Evolutionary conservation across 2,329 filamentous ascomycete genomes (phyloP).

Genomic region (Alternaria tenuissima): DNA sequence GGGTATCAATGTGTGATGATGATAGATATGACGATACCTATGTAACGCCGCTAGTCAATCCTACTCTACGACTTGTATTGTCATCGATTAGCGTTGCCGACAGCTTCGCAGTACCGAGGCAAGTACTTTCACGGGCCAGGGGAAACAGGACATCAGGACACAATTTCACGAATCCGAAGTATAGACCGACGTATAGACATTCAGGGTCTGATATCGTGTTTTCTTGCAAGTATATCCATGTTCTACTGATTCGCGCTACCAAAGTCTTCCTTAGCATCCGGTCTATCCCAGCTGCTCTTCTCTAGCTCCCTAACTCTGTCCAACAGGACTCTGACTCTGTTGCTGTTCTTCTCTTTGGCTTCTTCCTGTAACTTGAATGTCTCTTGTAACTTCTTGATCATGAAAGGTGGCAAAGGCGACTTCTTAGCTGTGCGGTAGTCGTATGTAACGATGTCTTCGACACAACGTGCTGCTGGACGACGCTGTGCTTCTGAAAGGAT

Average conservation of each 20-base stretch:
- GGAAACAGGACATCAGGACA: background rate
- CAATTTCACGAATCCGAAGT: background rate
- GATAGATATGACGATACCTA: slow-evolving; percentile 5
- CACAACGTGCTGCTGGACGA: slow-evolving; percentile 74
- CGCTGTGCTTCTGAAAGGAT: slow-evolving; percentile 80
- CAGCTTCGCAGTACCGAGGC: slow-evolving; percentile 1
- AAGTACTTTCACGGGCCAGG: background rate
- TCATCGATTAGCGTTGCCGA: background rate
- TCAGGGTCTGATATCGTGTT: background rate
- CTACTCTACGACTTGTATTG: slow-evolving; percentile 6
- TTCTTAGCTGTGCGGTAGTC: slow-evolving; percentile 71
- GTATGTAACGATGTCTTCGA: slow-evolving; percentile 82
- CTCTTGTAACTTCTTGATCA: slow-evolving; percentile 66
- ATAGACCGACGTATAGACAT: background rate
- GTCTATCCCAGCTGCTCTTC: slow-evolving; percentile 75
- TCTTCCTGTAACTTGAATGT: slow-evolving; percentile 70
- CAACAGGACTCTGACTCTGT: slow-evolving; percentile 63
- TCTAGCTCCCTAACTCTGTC: slow-evolving; percentile 67
- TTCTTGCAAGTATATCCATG: background rate
- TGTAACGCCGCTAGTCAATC: background rate
- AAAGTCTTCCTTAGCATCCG: slow-evolving; percentile 75
- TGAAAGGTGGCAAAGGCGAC: slow-evolving; percentile 65
- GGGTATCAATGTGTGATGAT: background rate
- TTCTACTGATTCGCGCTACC: slow-evolving; percentile 37
- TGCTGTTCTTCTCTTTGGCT: slow-evolving; percentile 62